These are phyloP conservation scores for Pyricularia pennisetigena DNA, from an alignment of 2,329 filamentous ascomycete species.

Conservation along the genomic window DNA sequence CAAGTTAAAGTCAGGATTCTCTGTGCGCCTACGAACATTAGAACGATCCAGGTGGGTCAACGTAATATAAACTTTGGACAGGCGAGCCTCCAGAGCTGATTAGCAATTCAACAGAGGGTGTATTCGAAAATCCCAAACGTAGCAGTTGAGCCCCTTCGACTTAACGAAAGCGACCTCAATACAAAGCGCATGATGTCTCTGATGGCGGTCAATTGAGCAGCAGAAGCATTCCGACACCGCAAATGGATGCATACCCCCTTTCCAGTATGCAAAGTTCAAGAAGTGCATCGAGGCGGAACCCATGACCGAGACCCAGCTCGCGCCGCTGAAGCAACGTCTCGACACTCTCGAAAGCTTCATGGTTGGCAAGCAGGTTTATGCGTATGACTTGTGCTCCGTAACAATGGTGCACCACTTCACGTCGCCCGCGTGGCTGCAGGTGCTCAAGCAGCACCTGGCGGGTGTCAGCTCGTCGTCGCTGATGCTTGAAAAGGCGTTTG, in stretches of 20 bases:
- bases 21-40: no score
- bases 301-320: constrained; percentile 37
- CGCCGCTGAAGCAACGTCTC: no score
- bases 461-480: constrained; percentile 14
- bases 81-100: no score
- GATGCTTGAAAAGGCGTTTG: constrained; percentile 12
- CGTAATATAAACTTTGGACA: no score
- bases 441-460: constrained; percentile 19
- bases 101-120: no score
- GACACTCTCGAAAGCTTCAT: constrained; percentile 57
- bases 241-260: constrained; percentile 13
- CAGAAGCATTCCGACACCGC: constrained; percentile 16
- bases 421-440: constrained; percentile 21
- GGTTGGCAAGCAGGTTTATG: constrained; percentile 14
- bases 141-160: constrained; percentile 37
- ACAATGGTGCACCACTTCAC: constrained; percentile 66
- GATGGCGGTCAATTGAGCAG: constrained; percentile 44
- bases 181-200: constrained; percentile 48
- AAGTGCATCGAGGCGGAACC: constrained; percentile 20
- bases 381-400: constrained; percentile 45
- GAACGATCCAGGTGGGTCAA: no score
- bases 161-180: constrained; percentile 43
- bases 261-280: constrained; percentile 43
- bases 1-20: no score
- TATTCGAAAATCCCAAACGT: no score